These are phyloP conservation scores for Tulasnella sp. DNA, from an alignment of 768 basidiomycete species.

Conservation along the genomic window DNA sequence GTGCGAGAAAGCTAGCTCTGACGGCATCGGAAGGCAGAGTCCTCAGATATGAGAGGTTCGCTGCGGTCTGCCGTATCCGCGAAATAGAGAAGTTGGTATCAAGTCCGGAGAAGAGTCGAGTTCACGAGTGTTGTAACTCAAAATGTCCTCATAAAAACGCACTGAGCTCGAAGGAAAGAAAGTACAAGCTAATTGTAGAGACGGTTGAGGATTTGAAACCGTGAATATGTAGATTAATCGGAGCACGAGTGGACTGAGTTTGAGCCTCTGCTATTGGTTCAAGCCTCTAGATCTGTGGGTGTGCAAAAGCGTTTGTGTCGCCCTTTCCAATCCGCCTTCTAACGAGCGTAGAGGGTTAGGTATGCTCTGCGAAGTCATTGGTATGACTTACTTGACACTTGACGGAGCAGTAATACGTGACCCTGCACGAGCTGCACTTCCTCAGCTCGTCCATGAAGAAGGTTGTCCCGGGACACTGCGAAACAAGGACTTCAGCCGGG, in stretches of 20 bases:
- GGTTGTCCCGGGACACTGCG: background rate
- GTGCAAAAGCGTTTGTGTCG: background rate
- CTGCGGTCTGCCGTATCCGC: slow-evolving; percentile 14
- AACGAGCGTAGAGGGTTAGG: background rate
- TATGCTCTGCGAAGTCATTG: background rate
- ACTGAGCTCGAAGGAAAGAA: background rate
- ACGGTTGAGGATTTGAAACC: background rate
- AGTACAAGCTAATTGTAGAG: background rate
- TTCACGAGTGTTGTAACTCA: background rate
- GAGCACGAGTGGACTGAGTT: too few relatives aligned
- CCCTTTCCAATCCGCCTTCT: background rate
- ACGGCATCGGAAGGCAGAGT: slow-evolving; percentile 8
- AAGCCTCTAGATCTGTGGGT: background rate
- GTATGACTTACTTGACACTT: background rate
- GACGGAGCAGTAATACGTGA: background rate
- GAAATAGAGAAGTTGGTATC: background rate
- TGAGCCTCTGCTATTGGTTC: background rate
- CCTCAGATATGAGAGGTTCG: background rate
- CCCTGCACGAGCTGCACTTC: background rate
- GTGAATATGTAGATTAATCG: background rate
- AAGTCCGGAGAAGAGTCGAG: background rate
- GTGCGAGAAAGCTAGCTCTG: background rate
- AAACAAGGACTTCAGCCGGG: background rate
- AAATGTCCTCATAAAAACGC: background rate
- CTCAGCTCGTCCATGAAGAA: background rate